Conservation (phyloP, 768 basidiomycete species). For the Podaxis sp. region DNA sequence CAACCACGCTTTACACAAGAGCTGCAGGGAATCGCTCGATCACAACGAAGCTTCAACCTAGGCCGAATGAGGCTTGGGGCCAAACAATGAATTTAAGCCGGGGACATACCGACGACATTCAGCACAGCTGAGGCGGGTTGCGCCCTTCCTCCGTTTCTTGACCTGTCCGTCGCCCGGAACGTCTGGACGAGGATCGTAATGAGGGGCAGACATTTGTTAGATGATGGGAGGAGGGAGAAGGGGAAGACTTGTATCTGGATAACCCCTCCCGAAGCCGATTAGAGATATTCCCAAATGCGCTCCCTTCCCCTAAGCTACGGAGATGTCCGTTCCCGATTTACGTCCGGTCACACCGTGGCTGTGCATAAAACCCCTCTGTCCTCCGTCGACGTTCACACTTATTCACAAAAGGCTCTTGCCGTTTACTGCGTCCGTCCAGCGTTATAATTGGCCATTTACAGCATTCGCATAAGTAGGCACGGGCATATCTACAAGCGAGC, state of each 20-base stretch:
- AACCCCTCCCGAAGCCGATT: background rate
- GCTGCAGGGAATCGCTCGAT: constrained; percentile 73
- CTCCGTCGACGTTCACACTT: background rate
- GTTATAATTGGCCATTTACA: background rate
- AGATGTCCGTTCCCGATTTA: constrained; percentile 15
- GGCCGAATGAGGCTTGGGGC: constrained; percentile 2
- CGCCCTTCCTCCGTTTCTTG: constrained; percentile 68
- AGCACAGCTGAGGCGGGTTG: constrained; percentile 75
- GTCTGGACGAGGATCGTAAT: constrained; percentile 29
- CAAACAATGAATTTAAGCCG: constrained; percentile 11
- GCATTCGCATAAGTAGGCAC: background rate
- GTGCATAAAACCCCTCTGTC: background rate
- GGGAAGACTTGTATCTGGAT: constrained; percentile 9
- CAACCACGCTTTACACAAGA: constrained; percentile 81
- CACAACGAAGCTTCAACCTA: constrained; percentile 71
- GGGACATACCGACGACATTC: constrained; percentile 66
- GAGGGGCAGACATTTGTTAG: constrained; percentile 32
- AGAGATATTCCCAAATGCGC: constrained; percentile 5
- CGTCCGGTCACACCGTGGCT: constrained; percentile 9
- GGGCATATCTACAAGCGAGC: background rate
- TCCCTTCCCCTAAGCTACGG: background rate
- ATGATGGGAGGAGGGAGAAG: constrained; percentile 24
- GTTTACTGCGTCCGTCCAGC: background rate
- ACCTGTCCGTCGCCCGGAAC: constrained; percentile 27
- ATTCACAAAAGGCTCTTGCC: background rate